phyloP scores from a whole-genome alignment of 2,329 filamentous ascomycete species.

The Monilinia aucupariae region DNA sequence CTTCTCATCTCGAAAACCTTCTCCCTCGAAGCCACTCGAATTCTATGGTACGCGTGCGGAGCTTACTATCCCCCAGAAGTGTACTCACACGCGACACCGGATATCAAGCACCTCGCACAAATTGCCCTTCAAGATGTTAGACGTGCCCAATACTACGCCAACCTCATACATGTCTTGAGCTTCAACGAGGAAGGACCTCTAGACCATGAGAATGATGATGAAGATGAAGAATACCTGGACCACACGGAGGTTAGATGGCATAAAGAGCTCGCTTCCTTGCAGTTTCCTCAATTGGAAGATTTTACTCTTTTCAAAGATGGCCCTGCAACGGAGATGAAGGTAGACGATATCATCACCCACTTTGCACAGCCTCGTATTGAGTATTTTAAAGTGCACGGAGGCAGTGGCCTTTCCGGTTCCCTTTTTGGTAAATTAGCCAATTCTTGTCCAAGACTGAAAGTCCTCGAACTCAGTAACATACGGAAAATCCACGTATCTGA shows the following conservation, averaged over 20 bases:
- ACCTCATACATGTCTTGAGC: not conserved
- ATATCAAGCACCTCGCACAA: not conserved
- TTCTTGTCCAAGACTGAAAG: not conserved
- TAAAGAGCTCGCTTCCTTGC: not conserved
- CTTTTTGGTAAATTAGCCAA: not conserved
- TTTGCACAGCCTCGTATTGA: not conserved
- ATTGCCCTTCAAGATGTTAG: not conserved
- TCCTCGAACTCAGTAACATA: not conserved
- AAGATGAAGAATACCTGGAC: not conserved
- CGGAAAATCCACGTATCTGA: not conserved
- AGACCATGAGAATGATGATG: not conserved
- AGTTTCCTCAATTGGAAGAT: not conserved
- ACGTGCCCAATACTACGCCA: slow-evolving; percentile 3
- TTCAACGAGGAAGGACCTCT: not conserved
- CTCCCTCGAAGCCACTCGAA: slow-evolving; percentile 1
- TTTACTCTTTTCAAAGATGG: not conserved
- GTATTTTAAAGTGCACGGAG: not conserved
- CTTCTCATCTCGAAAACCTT: slow-evolving; percentile 4
- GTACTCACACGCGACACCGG: not conserved
- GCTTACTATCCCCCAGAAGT: not conserved
- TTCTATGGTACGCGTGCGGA: slow-evolving; percentile 3
- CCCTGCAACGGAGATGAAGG: not conserved
- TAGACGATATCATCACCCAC: not conserved
- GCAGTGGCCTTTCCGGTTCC: not conserved
- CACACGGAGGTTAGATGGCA: not conserved